A percentile compares a stretch with the other conserved stretches of the same genome.
Conservation (phyloP, 345 rosid species). For the Arabidopsis arenosa region DNA sequence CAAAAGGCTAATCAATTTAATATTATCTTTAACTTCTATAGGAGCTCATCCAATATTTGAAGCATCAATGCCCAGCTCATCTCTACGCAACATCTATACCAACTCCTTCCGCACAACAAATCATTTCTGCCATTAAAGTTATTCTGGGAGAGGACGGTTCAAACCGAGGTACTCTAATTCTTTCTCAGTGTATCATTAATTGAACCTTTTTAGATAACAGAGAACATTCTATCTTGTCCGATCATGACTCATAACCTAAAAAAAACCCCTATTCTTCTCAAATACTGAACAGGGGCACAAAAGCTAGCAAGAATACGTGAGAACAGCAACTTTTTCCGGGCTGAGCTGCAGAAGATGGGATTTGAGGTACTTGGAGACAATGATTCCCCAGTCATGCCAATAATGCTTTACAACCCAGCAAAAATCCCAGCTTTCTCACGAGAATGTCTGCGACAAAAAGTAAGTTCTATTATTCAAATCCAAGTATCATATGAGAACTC, state of each 20-base stretch:
- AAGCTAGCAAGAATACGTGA: slow-evolving; percentile 87
- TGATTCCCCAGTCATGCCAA: slow-evolving; percentile 95
- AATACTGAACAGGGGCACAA: slow-evolving; percentile 65
- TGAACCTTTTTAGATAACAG: not conserved
- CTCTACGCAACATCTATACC: slow-evolving; percentile 91
- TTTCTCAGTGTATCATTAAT: not conserved
- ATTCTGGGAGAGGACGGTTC: slow-evolving; percentile 94
- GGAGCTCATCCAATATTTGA: slow-evolving; percentile 79
- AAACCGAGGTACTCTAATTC: slow-evolving; percentile 61
- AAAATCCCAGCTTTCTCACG: slow-evolving; percentile 94
- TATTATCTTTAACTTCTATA: slow-evolving; percentile 24
- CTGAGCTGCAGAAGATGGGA: slow-evolving; percentile 93
- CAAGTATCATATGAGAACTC: not conserved
- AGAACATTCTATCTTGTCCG: slow-evolving; percentile 1
- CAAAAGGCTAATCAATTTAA: slow-evolving; percentile 1
- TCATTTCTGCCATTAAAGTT: slow-evolving; percentile 78
- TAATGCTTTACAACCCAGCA: slow-evolving; percentile 95
- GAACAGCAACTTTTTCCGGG: slow-evolving; percentile 89
- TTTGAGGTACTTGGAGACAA: slow-evolving; percentile 96
- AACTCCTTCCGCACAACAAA: slow-evolving; percentile 89
- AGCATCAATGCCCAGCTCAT: slow-evolving; percentile 84
- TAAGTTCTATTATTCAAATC: slow-evolving; percentile 37
- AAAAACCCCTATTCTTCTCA: not conserved
- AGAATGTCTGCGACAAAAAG: slow-evolving; percentile 76
- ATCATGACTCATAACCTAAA: not conserved